A percentile compares a stretch with the other conserved stretches of the same genome.
Conservation (phyloP, 805 yeast species). For the Suhomyces sp. region DNA sequence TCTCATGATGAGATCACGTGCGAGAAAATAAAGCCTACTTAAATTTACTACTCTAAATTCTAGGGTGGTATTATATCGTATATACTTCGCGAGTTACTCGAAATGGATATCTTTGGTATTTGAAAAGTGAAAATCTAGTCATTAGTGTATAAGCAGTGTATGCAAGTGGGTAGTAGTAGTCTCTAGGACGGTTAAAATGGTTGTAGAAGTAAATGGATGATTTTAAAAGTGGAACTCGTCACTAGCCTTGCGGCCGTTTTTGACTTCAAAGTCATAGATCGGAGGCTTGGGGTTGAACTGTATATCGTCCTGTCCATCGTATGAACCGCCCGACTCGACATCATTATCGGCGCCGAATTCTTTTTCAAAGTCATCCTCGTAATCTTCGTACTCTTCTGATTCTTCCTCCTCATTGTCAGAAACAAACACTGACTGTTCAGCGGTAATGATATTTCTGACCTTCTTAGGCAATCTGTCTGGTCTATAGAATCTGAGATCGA, state of each 20-base stretch:
- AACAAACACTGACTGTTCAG: slow-evolving; percentile 31
- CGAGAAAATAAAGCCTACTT: no score
- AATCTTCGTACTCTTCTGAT: not conserved
- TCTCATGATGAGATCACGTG: not conserved
- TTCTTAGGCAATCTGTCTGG: slow-evolving; percentile 55
- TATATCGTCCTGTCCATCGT: not conserved
- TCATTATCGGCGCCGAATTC: not conserved
- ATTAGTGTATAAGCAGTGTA: not conserved
- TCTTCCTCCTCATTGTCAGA: slow-evolving; percentile 7
- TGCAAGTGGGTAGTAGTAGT: not conserved
- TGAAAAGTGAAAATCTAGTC: not conserved
- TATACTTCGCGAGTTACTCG: not conserved
- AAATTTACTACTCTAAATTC: not conserved
- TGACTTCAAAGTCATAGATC: not conserved
- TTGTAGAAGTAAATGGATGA: not conserved
- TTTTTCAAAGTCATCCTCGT: not conserved
- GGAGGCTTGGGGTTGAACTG: not conserved
- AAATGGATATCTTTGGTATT: not conserved
- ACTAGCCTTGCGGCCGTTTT: not conserved
- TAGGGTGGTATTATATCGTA: not conserved
- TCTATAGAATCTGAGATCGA: slow-evolving; percentile 75
- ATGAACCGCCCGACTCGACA: not conserved
- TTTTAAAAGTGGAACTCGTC: not conserved
- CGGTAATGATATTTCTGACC: slow-evolving; percentile 40
- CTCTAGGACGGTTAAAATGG: not conserved